A percentile compares a stretch with the other conserved stretches of the same genome.
Evolutionary conservation across 192 early-diverging fungal genomes (phyloP).

Genomic region (Umbelopsis sp.): DNA sequence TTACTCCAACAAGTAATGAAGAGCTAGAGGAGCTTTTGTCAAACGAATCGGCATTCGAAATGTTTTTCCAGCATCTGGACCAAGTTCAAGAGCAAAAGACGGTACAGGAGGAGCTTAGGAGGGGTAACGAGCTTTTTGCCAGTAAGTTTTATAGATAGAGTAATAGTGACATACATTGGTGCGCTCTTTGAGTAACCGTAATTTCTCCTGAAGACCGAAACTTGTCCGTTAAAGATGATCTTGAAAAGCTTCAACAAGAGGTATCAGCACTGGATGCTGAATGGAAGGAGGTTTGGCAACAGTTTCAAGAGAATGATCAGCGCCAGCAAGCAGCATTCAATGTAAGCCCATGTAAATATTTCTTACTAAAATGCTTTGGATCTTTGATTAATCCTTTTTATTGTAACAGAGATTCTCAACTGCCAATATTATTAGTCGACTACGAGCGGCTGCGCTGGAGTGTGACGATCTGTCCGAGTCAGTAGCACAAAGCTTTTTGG

Average conservation of each 20-base stretch:
- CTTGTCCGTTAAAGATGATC: conserved; percentile 40
- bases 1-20: conserved; percentile 29
- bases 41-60: conserved; percentile 41
- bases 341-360: conserved; percentile 25
- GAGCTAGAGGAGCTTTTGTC: conserved; percentile 40
- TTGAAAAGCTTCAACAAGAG: conserved; percentile 40
- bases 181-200: not conserved
- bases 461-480: conserved; percentile 58
- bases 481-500: conserved; percentile 52
- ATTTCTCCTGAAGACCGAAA: conserved; percentile 39
- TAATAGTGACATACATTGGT: no score
- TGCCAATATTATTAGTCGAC: conserved; percentile 43
- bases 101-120: conserved; percentile 46
- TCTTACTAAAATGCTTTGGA: not conserved
- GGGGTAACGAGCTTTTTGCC: conserved; percentile 52
- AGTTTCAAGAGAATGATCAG: conserved; percentile 41
- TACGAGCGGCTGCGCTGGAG: conserved; percentile 48
- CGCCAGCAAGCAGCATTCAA: conserved; percentile 50
- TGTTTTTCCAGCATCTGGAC: conserved; percentile 42
- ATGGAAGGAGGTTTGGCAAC: conserved; percentile 32
- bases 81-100: conserved; percentile 44
- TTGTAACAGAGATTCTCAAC: conserved; percentile 44
- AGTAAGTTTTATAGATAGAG: conserved; percentile 32
- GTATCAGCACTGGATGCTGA: conserved; percentile 38
- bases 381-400: not conserved